Conservation (phyloP, 1,284 basidiomycete species). For the Moesziomyces antarcticus region DNA sequence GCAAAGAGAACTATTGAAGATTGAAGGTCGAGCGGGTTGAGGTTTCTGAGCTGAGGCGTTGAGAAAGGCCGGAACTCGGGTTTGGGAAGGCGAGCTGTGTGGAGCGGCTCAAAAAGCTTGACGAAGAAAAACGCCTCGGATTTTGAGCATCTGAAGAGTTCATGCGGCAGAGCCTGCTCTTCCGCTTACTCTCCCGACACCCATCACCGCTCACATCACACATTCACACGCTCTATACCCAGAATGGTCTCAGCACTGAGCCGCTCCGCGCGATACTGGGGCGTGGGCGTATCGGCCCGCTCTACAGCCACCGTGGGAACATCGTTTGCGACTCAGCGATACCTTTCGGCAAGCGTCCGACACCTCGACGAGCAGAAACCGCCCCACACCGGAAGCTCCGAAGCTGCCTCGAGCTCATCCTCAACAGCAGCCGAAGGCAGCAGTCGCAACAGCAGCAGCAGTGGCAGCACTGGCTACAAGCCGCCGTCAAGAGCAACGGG, state of each 20-base stretch:
- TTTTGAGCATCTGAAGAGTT: no score
- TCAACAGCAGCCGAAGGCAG: background rate
- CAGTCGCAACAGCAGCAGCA: background rate
- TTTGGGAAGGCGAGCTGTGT: background rate
- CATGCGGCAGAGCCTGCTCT: background rate
- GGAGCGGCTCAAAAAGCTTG: constrained; percentile 16
- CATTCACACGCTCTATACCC: background rate
- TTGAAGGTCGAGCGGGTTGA: background rate
- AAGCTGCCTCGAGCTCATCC: constrained; percentile 6
- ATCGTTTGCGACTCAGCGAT: constrained; percentile 4
- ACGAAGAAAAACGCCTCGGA: constrained; percentile 1
- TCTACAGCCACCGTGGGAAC: background rate
- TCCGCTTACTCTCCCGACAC: no score
- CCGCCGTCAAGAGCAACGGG: constrained; percentile 16
- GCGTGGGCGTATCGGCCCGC: background rate
- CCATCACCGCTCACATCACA: background rate
- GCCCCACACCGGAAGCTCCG: background rate
- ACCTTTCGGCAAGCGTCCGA: constrained; percentile 18
- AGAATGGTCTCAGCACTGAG: constrained; percentile 17
- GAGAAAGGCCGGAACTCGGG: constrained; percentile 14
- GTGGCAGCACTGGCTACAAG: constrained; percentile 7
- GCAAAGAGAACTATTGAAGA: background rate
- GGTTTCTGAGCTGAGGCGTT: background rate
- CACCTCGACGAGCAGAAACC: constrained; percentile 22
- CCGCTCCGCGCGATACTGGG: constrained; percentile 9